Conservation (phyloP, 2,329 filamentous ascomycete species). For the Pyrenophora seminiperda region DNA sequence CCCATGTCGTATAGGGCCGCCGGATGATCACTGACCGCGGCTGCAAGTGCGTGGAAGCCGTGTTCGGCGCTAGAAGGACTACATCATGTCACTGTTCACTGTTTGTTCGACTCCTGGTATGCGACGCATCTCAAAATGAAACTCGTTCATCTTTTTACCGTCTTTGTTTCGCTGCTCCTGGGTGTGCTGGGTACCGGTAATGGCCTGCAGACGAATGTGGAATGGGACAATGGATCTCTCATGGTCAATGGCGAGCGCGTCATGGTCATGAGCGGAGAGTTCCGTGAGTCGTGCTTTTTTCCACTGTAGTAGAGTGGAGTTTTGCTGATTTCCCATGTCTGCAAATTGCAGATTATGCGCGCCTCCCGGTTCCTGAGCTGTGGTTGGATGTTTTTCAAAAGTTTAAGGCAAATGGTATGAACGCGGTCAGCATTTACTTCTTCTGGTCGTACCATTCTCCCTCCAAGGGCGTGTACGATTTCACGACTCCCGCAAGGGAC, state of each 20-base stretch:
- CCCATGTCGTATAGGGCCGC: not conserved
- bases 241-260: constrained; percentile 56
- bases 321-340: not conserved
- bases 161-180: constrained; percentile 14
- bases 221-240: constrained; percentile 60
- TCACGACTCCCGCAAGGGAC: constrained; percentile 58
- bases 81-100: not conserved
- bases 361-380: constrained; percentile 60
- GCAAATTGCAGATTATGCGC: constrained; percentile 50
- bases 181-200: constrained; percentile 31
- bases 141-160: constrained; percentile 12
- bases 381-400: constrained; percentile 63
- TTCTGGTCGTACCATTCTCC: constrained; percentile 59
- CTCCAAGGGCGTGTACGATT: constrained; percentile 55
- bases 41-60: not conserved
- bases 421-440: constrained; percentile 57
- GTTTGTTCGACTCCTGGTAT: not conserved
- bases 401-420: constrained; percentile 59
- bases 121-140: constrained; percentile 11
- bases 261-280: constrained; percentile 58
- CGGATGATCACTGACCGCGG: not conserved
- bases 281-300: constrained; percentile 39
- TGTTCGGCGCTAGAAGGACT: not conserved
- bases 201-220: constrained; percentile 47
- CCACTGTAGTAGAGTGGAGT: not conserved